Conservation (phyloP, 257 asterid genomes). For the Plantago elongata region DNA sequence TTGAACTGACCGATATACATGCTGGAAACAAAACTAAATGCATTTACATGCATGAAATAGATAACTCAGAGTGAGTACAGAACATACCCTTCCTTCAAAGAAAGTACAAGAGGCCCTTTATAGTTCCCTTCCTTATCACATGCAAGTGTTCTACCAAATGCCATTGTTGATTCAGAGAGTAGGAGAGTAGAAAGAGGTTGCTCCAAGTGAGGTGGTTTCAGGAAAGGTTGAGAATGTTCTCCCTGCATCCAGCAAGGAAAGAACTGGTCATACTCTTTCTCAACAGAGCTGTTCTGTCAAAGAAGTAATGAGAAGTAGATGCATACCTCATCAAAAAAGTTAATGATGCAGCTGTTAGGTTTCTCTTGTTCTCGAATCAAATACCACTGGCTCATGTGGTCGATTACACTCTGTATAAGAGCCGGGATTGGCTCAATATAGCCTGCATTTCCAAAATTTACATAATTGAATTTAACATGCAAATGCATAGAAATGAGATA, state of each 20-base stretch:
- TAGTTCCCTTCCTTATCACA: constrained; percentile 75
- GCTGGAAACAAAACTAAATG: not conserved
- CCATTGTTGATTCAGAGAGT: constrained; percentile 87
- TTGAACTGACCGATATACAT: no score
- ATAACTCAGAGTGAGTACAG: not conserved
- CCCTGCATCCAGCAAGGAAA: constrained; percentile 40
- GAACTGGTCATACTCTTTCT: not conserved
- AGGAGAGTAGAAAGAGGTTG: constrained; percentile 86
- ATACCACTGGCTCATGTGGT: constrained; percentile 90
- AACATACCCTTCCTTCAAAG: constrained; percentile 79
- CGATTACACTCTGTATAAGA: constrained; percentile 59
- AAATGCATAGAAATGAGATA: not conserved
- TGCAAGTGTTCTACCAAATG: constrained; percentile 78
- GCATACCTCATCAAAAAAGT: constrained; percentile 86
- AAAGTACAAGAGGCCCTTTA: constrained; percentile 79
- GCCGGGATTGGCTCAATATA: constrained; percentile 84
- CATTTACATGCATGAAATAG: not conserved
- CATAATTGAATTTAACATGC: not conserved
- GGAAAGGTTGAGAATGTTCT: constrained; percentile 90
- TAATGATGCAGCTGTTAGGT: constrained; percentile 93
- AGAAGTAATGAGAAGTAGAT: constrained; percentile 1
- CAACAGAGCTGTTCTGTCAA: not conserved
- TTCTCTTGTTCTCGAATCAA: constrained; percentile 65
- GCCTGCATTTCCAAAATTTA: constrained; percentile 32
- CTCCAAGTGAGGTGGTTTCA: constrained; percentile 94